Evolutionary conservation across 108 stramenopile species (phyloP).

Genomic region (Licmophora abbreviata): DNA sequence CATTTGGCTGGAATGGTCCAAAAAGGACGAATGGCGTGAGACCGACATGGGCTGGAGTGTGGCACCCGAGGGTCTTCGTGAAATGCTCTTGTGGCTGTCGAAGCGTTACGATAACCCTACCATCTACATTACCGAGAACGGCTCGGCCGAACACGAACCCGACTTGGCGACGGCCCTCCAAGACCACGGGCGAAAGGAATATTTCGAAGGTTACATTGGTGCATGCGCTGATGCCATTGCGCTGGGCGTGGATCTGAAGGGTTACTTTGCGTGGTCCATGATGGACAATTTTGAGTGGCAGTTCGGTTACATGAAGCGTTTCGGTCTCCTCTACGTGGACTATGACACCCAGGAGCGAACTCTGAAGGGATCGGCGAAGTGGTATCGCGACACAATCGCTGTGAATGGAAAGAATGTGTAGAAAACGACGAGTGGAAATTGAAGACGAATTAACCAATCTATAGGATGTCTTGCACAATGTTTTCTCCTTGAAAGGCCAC

Average conservation of each 20-base stretch:
- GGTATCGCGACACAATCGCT: constrained; percentile 49
- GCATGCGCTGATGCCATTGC: constrained; percentile 62
- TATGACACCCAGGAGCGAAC: constrained; percentile 74
- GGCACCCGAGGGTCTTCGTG: constrained; percentile 63
- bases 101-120: constrained; percentile 47
- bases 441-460: background rate
- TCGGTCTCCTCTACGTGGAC: constrained; percentile 87
- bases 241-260: constrained; percentile 65
- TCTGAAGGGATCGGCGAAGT: constrained; percentile 69
- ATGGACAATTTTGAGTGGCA: constrained; percentile 96
- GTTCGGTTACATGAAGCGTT: constrained; percentile 77
- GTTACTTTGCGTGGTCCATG: constrained; percentile 93
- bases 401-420: constrained; percentile 38
- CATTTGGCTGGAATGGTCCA: constrained; percentile 44
- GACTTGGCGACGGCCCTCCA: constrained; percentile 35
- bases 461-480: background rate
- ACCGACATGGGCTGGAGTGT: constrained; percentile 71
- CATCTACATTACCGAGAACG: constrained; percentile 79
- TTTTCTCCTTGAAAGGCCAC: background rate
- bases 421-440: background rate
- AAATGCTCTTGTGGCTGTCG: constrained; percentile 63
- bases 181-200: constrained; percentile 45
- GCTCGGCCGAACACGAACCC: constrained; percentile 51
- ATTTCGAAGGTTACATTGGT: constrained; percentile 54
- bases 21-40: constrained; percentile 44